Conservation (phyloP, 2,329 filamentous ascomycete genomes). For the Verticillium tricorpus region DNA sequence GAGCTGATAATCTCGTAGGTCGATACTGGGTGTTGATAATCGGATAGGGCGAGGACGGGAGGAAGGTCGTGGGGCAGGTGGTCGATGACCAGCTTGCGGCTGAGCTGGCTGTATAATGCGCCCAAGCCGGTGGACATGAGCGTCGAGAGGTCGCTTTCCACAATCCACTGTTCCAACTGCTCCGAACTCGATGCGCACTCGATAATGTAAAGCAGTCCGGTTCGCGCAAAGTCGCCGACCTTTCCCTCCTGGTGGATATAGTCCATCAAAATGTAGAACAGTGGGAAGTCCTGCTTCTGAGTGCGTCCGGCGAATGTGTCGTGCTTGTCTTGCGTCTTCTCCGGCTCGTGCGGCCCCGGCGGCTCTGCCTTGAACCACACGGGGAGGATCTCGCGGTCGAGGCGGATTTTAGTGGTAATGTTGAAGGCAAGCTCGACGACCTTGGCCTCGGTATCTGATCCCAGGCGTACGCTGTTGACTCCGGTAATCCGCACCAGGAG, state of each 20-base stretch:
- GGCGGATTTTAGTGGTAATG: conserved; percentile 90
- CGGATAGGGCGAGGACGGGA: conserved; percentile 81
- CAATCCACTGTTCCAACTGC: conserved; percentile 88
- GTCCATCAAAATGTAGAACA: conserved; percentile 94
- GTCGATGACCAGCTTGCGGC: conserved; percentile 76
- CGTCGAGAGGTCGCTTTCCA: conserved; percentile 93
- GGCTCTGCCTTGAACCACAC: conserved; percentile 78
- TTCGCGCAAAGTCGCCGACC: conserved; percentile 92
- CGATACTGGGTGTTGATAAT: conserved; percentile 71
- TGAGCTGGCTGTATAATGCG: conserved; percentile 63
- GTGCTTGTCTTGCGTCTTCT: conserved; percentile 52
- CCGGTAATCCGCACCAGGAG: conserved; percentile 76
- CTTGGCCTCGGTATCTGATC: conserved; percentile 77
- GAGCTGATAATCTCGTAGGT: conserved; percentile 70
- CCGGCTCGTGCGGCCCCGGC: conserved; percentile 15
- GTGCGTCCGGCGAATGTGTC: conserved; percentile 80
- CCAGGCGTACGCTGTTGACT: conserved; percentile 66
- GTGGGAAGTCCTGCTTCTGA: conserved; percentile 86
- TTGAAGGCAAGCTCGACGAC: conserved; percentile 94
- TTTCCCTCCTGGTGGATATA: conserved; percentile 95
- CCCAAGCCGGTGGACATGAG: conserved; percentile 95
- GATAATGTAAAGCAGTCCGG: conserved; percentile 90
- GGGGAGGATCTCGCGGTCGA: conserved; percentile 80
- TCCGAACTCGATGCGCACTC: conserved; percentile 83
- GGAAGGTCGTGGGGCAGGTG: conserved; percentile 72